Percentiles rank a stretch among this genome's conserved stretches.
These are phyloP conservation scores for Macrophomina tecta DNA, from an alignment of 2,329 filamentous ascomycete genomes.

Conservation along the genomic window DNA sequence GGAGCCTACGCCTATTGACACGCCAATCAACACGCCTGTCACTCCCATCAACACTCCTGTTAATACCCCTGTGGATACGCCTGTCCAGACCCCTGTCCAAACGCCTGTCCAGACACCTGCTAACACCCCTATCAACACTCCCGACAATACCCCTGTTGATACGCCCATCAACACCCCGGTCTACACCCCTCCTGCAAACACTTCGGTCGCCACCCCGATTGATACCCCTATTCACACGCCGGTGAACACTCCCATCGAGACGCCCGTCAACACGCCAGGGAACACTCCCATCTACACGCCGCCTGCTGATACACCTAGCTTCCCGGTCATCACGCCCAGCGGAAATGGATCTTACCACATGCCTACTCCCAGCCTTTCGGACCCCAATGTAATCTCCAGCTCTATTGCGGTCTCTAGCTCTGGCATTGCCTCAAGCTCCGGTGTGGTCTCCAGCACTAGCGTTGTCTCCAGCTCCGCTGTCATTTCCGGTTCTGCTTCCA, in stretches of 20 bases:
- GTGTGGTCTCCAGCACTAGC: background rate
- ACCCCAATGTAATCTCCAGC: background rate
- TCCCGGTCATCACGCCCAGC: background rate
- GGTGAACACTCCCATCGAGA: background rate
- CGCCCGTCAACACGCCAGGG: background rate
- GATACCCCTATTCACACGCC: background rate
- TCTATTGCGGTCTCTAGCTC: background rate
- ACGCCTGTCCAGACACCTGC: background rate
- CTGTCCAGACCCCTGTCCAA: background rate
- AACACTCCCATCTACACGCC: background rate
- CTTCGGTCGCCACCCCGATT: background rate
- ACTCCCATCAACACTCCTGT: background rate
- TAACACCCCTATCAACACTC: background rate
- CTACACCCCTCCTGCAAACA: background rate
- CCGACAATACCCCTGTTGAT: background rate
- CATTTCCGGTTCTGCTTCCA: background rate
- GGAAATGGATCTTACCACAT: background rate
- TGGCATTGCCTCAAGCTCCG: background rate
- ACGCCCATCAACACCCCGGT: conserved; percentile 1
- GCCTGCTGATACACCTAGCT: background rate
- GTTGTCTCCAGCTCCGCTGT: background rate
- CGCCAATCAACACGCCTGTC: conserved; percentile 2
- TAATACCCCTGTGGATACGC: background rate
- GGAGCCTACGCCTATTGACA: background rate
- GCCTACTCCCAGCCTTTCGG: background rate